These are phyloP conservation scores for Naematelia encephala DNA, from an alignment of 768 basidiomycete species.

Conservation along the genomic window DNA sequence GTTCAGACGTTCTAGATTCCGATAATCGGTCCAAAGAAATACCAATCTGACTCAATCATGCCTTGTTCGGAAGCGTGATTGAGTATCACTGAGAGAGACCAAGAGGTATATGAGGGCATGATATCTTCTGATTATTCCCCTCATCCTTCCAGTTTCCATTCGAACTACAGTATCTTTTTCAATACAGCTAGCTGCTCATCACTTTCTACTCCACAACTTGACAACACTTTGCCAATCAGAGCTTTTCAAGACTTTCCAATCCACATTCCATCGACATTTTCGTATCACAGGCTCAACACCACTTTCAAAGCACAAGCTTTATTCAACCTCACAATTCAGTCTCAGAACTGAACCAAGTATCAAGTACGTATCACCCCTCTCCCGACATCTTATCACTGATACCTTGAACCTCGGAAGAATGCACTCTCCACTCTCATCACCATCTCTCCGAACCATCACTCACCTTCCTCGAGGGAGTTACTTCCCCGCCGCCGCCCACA, in stretches of 20 bases:
- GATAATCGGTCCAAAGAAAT: too few relatives aligned
- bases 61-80: not conserved
- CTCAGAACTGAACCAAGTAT: too few relatives aligned
- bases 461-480: not conserved
- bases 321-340: too few relatives aligned
- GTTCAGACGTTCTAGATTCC: too few relatives aligned
- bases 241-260: not conserved
- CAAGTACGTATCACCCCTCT: too few relatives aligned
- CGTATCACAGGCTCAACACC: not conserved
- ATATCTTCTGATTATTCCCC: not conserved
- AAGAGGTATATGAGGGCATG: not conserved
- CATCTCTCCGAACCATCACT: not conserved
- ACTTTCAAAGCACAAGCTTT: too few relatives aligned
- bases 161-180: too few relatives aligned
- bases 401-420: not conserved
- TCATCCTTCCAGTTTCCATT: not conserved
- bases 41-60: not conserved
- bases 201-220: too few relatives aligned
- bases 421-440: not conserved
- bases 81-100: not conserved
- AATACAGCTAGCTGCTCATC: too few relatives aligned
- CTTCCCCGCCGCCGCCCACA: not conserved
- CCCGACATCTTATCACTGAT: too few relatives aligned
- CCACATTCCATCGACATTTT: not conserved
- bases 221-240: too few relatives aligned